These are phyloP conservation scores for Pseudogymnoascus sp. DNA, from an alignment of 2,329 filamentous ascomycete genomes.

Conservation along the genomic window DNA sequence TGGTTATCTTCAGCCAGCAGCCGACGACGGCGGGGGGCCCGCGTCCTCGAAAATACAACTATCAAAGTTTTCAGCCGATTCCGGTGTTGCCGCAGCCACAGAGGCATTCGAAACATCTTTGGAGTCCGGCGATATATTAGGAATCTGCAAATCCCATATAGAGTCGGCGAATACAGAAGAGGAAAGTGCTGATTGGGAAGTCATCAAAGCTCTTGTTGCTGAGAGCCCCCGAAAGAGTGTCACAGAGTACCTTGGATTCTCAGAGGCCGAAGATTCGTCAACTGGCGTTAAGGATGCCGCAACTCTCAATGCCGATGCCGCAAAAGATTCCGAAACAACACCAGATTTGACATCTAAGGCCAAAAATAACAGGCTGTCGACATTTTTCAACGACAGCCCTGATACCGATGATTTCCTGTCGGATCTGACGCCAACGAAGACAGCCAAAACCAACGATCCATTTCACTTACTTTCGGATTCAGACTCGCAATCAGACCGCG, in stretches of 20 bases:
- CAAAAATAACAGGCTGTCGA: constrained; percentile 61
- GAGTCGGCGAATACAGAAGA: constrained; percentile 72
- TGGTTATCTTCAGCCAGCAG: constrained; percentile 65
- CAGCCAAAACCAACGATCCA: constrained; percentile 85
- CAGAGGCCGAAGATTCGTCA: constrained; percentile 46
- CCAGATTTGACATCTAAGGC: constrained; percentile 40
- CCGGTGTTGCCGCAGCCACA: constrained; percentile 73
- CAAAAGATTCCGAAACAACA: constrained; percentile 39
- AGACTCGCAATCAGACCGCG: constrained; percentile 78
- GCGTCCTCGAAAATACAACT: constrained; percentile 72
- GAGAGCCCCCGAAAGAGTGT: constrained; percentile 81
- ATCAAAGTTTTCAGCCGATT: constrained; percentile 82
- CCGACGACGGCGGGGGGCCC: constrained; percentile 56
- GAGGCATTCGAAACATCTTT: constrained; percentile 82
- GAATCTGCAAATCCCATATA: constrained; percentile 75
- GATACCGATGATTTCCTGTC: constrained; percentile 83
- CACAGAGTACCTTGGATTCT: constrained; percentile 84
- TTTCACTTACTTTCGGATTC: constrained; percentile 82
- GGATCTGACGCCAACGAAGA: constrained; percentile 79
- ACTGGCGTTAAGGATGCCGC: constrained; percentile 43
- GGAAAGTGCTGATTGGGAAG: constrained; percentile 93
- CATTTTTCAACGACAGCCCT: constrained; percentile 69
- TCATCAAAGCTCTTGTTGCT: constrained; percentile 81
- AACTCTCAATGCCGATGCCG: constrained; percentile 31
- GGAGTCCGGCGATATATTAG: constrained; percentile 66